Evolutionary conservation across 495 filamentous ascomycete genomes (phyloP).

Genomic region (Rhizodiscina lignyota): DNA sequence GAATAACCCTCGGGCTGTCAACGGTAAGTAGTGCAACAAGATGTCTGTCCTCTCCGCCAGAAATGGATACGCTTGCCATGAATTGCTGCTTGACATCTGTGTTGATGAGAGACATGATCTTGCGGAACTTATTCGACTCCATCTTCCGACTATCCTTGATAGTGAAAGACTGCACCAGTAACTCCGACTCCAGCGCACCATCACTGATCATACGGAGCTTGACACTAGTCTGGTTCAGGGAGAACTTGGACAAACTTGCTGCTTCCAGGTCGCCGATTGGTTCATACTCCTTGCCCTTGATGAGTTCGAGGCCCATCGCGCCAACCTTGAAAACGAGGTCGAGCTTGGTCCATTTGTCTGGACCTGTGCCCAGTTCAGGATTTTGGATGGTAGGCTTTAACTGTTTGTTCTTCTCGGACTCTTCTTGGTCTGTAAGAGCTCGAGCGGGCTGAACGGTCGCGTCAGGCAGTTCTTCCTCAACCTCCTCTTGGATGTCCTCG

Average conservation of each 20-base stretch:
- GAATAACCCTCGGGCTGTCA: constrained; percentile 86
- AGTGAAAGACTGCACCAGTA: constrained; percentile 86
- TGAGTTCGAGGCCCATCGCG: constrained; percentile 73
- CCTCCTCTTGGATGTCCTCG: constrained; percentile 45
- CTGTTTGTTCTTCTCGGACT: constrained; percentile 14
- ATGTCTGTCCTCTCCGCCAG: constrained; percentile 66
- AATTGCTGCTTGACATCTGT: constrained; percentile 85
- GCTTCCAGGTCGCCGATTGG: constrained; percentile 63
- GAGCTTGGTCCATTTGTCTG: constrained; percentile 77
- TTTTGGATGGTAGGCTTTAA: constrained; percentile 20
- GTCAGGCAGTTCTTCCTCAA: constrained; percentile 45
- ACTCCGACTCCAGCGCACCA: constrained; percentile 79
- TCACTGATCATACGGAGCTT: constrained; percentile 94
- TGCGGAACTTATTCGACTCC: constrained; percentile 87
- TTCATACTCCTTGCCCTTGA: constrained; percentile 53
- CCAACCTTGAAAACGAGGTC: constrained; percentile 85
- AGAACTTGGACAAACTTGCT: constrained; percentile 82
- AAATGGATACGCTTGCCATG: constrained; percentile 92
- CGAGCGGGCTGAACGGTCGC: constrained; percentile 34
- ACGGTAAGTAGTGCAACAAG: constrained; percentile 86
- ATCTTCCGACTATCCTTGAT: constrained; percentile 75
- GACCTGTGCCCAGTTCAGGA: constrained; percentile 44
- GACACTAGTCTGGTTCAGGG: constrained; percentile 75
- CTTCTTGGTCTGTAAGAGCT: constrained; percentile 12
- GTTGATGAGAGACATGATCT: constrained; percentile 95